Evolutionary conservation across 257 asterid genomes (phyloP), one percentile per base, ranked within the genome.

Genomic region (Solanum virginianum): DNA sequence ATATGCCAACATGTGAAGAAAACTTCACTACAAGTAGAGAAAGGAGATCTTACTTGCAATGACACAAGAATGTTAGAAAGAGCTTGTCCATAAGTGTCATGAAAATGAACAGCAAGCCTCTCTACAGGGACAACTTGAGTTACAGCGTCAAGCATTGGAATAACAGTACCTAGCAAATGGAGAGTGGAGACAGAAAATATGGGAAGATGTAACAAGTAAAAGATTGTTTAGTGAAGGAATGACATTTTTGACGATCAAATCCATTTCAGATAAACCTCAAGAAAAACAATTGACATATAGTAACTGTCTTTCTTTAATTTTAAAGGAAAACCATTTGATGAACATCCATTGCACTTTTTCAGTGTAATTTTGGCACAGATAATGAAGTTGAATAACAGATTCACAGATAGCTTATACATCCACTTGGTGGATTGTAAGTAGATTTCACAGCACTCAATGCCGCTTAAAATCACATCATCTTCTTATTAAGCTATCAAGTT

Each of bases 71-170:
- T 96, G 89, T 96, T 96, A 18, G 97, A 91, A 87, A 95, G 98
- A 85, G 98, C 98, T 89, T 96, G 98, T 82, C 98, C 98, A 18
- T 96, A 96, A n/a, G 98, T 96, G 90, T 96, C 98, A 66, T 96
- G 98, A 85, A 96, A 96, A 88, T 96, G 99, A 45, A 96, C 98
- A 43, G 98, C 98, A 88, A 96, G 97, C 88, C 91, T 96, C 86
- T 94, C 97, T 47, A 92, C 70, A 10, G 98, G 98, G 87, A 93
- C 97, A 86, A 93, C 95, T 84, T 90, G 88, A 84, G 89, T 86
- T 62, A 96, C 98, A 63, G 98, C 98, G 82, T 93, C 93, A 85
- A 96, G 98, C 98, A 96, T 95, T 16, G 97, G 96, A 88, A 94
- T 63, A 51, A 95, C 94, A 43, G 95, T 92, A 72, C 99, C 99